Conservation (phyloP, 768 basidiomycete genomes). For the Pulveroboletus sp. region DNA sequence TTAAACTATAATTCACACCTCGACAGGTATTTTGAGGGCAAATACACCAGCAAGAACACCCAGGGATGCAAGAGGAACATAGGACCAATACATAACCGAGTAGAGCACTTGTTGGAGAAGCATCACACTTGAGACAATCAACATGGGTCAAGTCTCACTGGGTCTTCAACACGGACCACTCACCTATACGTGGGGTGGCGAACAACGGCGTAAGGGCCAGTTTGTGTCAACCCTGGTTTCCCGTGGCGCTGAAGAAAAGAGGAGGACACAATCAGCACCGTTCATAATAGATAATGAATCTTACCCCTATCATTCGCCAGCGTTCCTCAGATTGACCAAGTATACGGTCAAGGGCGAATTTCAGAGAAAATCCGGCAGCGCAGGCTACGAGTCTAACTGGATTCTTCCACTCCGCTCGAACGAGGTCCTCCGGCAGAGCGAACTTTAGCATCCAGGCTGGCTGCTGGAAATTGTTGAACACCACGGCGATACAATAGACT, state of each 20-base stretch:
- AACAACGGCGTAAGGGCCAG: conserved; percentile 34
- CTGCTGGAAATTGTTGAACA: conserved; percentile 29
- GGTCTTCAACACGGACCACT: conserved; percentile 1
- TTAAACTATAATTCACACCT: conserved; percentile 18
- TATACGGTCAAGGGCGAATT: conserved; percentile 9
- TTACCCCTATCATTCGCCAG: conserved; percentile 32
- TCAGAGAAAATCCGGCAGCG: conserved; percentile 18
- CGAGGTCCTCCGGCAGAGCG: conserved; percentile 22
- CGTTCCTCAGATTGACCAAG: conserved; percentile 24
- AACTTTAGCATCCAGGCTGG: conserved; percentile 32
- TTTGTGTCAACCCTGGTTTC: conserved; percentile 26
- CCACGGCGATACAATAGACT: conserved; percentile 26
- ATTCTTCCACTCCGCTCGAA: conserved; percentile 20
- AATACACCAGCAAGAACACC: conserved; percentile 23
- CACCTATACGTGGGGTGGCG: conserved; percentile 36
- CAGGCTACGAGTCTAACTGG: conserved; percentile 28
- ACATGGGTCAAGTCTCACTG: not conserved
- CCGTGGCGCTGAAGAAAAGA: conserved; percentile 21
- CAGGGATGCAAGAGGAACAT: conserved; percentile 29
- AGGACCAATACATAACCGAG: conserved; percentile 33
- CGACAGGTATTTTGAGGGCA: conserved; percentile 32
- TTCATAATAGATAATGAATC: not conserved
- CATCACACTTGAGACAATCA: conserved; percentile 11
- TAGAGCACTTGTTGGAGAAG: conserved; percentile 23
- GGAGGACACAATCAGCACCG: not conserved